Percentiles rank a stretch among this genome's conserved stretches.
Evolutionary conservation across 164 flowering plant genomes (phyloP).

Genomic region (Chimonanthus salicifolius): DNA sequence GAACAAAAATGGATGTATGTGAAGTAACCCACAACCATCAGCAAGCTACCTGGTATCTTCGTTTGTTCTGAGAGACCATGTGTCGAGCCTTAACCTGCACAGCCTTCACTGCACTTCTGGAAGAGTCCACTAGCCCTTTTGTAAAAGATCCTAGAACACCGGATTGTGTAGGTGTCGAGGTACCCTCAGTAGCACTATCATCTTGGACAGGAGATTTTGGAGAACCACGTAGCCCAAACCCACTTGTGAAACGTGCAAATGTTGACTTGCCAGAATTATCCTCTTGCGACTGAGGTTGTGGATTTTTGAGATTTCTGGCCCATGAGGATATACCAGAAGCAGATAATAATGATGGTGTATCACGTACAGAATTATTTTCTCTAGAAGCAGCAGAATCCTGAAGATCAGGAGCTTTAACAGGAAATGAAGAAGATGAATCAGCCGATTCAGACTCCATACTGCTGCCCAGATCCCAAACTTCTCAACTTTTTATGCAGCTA

Average conservation of each 20-base stretch:
- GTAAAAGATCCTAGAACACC: slow-evolving; percentile 75
- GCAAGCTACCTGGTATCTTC: slow-evolving; percentile 86
- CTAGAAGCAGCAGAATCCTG: slow-evolving; percentile 29
- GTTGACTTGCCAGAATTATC: slow-evolving; percentile 58
- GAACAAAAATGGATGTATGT: neutral
- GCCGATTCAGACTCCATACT: slow-evolving; percentile 43
- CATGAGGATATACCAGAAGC: slow-evolving; percentile 69
- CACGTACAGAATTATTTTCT: slow-evolving; percentile 32
- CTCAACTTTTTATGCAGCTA: neutral
- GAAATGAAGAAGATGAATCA: slow-evolving; percentile 28
- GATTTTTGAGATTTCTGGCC: slow-evolving; percentile 75
- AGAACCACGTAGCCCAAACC: slow-evolving; percentile 62
- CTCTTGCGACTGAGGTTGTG: slow-evolving; percentile 51
- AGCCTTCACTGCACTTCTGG: slow-evolving; percentile 88
- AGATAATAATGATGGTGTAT: slow-evolving; percentile 48
- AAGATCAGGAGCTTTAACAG: slow-evolving; percentile 28
- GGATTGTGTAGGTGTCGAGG: slow-evolving; percentile 42
- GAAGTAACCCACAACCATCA: neutral
- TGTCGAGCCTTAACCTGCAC: slow-evolving; percentile 98
- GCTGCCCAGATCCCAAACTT: slow-evolving; percentile 4
- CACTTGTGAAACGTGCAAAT: slow-evolving; percentile 79
- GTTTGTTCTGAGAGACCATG: slow-evolving; percentile 93
- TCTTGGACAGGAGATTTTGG: slow-evolving; percentile 57
- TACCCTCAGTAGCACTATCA: slow-evolving; percentile 32
- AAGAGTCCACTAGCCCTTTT: slow-evolving; percentile 85